Evolutionary conservation across 805 yeast genomes (phyloP), one percentile per base, ranked within the genome.

Genomic region (Scheffersomyces ergatensis): DNA sequence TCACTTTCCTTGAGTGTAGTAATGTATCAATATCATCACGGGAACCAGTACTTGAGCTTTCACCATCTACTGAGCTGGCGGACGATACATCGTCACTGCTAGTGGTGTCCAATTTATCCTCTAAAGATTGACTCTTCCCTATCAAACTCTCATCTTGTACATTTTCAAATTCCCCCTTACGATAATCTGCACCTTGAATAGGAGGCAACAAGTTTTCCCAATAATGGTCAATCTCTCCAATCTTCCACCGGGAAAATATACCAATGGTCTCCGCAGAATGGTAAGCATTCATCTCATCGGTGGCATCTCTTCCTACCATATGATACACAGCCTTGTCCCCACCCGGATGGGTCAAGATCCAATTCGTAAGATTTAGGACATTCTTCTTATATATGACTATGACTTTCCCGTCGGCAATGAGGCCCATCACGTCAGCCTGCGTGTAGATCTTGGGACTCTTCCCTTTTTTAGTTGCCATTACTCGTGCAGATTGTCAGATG

Each of bases 171-270:
- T 42, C 7, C 4, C 13, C 16, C 21, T 39, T 36, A 2, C 46
- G 34, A 42, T 65, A 67, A 12, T 53, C 38, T 1, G 88, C 96
- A 12, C 96, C 95, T 62, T 88, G 96, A 47, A 89, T 86, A 1
- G 97, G 97, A 3, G 97, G 96, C 25, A 85, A 57, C 58, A 89
- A 62, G 60, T 86, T 85, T 39, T 68, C 69, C 96, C 96, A 89
- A 8, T 67, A 66, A 43, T 69, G 60, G 40, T 81, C 79, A 5
- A 88, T 78, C 11, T 52, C 57, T 1, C 96, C 97, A 12, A 89
- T 73, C 41, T 66, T 74, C 76, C 77, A 89, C 30, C 62, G 71
- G n/a, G 57, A 53, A 58, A 86, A 83, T 0, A 62, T 60, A 2
- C 44, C 36, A 7, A 75, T 63, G 0, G 93, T 77, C 37, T 78